Evolutionary conservation across 306 rosid genomes (phyloP).

Genomic region (Prosopis cineraria): DNA sequence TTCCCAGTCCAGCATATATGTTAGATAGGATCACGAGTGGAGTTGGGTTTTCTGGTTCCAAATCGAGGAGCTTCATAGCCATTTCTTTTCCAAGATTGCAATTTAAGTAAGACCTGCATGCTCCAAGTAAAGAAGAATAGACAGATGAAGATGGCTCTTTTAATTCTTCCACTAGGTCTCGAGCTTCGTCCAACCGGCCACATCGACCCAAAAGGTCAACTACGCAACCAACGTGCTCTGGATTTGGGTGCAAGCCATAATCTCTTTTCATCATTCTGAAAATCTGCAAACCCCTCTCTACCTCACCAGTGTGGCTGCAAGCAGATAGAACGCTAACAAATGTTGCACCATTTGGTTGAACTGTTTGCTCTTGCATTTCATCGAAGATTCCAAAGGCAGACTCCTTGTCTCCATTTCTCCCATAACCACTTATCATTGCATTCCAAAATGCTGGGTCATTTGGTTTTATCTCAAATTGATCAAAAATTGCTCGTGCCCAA

Average conservation of each 20-base stretch:
- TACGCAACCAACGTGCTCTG: constrained; percentile 63
- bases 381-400: constrained; percentile 58
- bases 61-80: constrained; percentile 55
- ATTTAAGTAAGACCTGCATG: constrained; percentile 56
- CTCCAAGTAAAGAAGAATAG: constrained; percentile 75
- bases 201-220: constrained; percentile 74
- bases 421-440: constrained; percentile 68
- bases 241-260: constrained; percentile 59
- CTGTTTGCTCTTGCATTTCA: constrained; percentile 50
- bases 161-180: constrained; percentile 47
- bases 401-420: constrained; percentile 66
- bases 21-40: constrained; percentile 66
- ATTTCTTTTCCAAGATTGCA: constrained; percentile 62
- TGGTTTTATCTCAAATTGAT: constrained; percentile 57
- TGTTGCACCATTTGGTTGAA: constrained; percentile 65
- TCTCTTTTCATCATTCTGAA: constrained; percentile 59
- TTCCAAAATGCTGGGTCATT: constrained; percentile 81
- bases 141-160: constrained; percentile 59
- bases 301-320: constrained; percentile 74
- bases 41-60: constrained; percentile 65
- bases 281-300: constrained; percentile 59
- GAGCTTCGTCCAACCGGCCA: constrained; percentile 61
- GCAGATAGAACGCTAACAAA: constrained; percentile 66
- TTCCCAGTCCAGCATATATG: constrained; percentile 68
- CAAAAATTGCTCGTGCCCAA: constrained; percentile 52